Percentiles rank a stretch among this genome's conserved stretches.
Conservation (phyloP, 2,329 filamentous ascomycete genomes). For the Beauveria bassiana region DNA sequence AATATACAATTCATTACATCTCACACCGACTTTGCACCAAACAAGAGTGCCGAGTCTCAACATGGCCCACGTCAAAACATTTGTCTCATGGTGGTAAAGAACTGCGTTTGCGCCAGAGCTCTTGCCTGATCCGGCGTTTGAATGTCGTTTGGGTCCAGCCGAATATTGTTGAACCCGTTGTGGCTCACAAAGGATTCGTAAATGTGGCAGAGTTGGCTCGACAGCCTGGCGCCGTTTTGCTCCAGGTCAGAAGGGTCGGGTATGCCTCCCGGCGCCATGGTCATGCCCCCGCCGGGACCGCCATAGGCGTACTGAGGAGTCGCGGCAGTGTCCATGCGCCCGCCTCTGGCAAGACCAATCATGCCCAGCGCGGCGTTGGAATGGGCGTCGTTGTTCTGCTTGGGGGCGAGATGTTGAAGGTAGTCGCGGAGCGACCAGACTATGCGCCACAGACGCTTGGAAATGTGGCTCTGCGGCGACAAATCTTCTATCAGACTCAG, state of each 20-base stretch:
- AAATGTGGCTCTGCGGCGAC: constrained; percentile 63
- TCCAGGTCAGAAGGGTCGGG: not conserved
- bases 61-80: not conserved
- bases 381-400: constrained; percentile 39
- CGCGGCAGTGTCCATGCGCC: not conserved
- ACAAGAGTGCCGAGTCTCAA: not conserved
- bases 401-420: constrained; percentile 59
- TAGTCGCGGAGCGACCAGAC: constrained; percentile 64
- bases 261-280: not conserved
- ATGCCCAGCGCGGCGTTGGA: constrained; percentile 46
- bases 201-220: not conserved
- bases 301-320: not conserved
- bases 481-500: constrained; percentile 67
- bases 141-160: not conserved
- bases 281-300: not conserved
- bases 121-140: not conserved
- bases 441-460: constrained; percentile 65
- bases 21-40: no score
- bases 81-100: not conserved
- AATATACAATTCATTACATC: no score
- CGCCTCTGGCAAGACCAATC: constrained; percentile 42
- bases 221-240: not conserved
- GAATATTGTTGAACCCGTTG: not conserved
- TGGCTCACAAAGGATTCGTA: constrained; percentile 1
- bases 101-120: not conserved